Evolutionary conservation across 176 grass and related monocot species (phyloP), one percentile per base, ranked within the genome.

Genomic region (Leersia perrieri): DNA sequence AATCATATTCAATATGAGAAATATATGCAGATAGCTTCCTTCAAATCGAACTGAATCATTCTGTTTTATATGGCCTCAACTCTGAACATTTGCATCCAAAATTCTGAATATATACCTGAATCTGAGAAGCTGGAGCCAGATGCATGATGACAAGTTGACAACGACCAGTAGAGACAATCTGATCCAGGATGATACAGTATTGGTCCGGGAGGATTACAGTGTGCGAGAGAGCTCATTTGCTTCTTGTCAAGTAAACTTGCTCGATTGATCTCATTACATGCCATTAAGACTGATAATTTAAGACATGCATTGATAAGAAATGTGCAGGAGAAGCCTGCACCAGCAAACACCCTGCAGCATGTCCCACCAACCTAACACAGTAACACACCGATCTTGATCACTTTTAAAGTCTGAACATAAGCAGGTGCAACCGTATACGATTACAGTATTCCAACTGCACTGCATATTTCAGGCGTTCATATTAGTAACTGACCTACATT

Each of bases 321-420:
- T n/a, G n/a, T n/a, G n/a, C n/a, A 26, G 31, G 47, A 69, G 60
- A 7, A 63, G 35, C 68, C 68, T 82, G 27, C 80, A 82, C 79
- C 68, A 82, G 65, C n/a, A 85, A 77, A 44, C 66, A 33, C 65
- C 74, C 12, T 20, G 10, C 28, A 47, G 8, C n/a, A 53, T 7
- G 34, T 68, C 44, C 29, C 79, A 81, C 67, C 67, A 81, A 26
- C 71, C 40, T 7, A 26, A 22, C 45, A 32, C 25, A 13, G 13
- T 10, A 26, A 22, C 45, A 32, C 25, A 13, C 22, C 6, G 16
- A 72, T 70, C 27, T 53, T 5, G 11, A 62, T 70, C n/a, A 41
- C 67, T 25, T n/a, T 41, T n/a, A 44, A 44, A 16, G 36, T 57
- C 11, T 70, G 68, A 70, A 70, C 38, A 6, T 40, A 25, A 11